Evolutionary conservation across 306 rosid species (phyloP), one percentile per base, ranked within the genome.

Genomic region (Potentilla sterilis): DNA sequence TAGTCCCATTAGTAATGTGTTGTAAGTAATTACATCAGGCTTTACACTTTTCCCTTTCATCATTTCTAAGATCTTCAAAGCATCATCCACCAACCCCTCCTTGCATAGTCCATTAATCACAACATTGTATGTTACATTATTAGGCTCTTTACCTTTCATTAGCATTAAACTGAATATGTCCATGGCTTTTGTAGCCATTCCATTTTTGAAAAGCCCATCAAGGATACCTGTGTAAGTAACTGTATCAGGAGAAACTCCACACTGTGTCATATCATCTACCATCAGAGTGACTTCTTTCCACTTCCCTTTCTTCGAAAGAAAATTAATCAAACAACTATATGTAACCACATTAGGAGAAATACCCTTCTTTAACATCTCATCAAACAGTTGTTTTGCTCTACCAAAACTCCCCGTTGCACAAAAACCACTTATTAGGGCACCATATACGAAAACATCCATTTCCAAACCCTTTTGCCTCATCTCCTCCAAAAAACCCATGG

Each of bases 71-170:
- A 90, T 75, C 80, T 64, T 32, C 13, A 61, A 41, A 2, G 97
- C 96, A 65, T 86, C 93, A 16, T 83, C 90, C 9, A 87, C 68
- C 80, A 68, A 79, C 46, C 90, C 96, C 61, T 86, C 88, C 86
- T 87, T 89, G 85, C 96, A 88, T 69, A 95, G 82, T 67, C 96
- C 98, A 83, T 85, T 81, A 43, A 95, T 87, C 65, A 90, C 63
- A 75, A 77, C 92, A 78, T 92, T 95, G 77, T 80, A 95, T 1
- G 96, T 92, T 10, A 85, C 32, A 57, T 74, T 85, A 79, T 65
- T 79, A 16, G 98, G 93, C 86, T 83, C 93, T 78, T 80, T 86
- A 70, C 93, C 93, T 78, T 75, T 78, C 57, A 77, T 24, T 73
- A 81, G 64, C 91, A 95, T 95, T 86, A 89, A 77, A 70, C 78